These are phyloP conservation scores for Fragaria nilgerrensis DNA, from an alignment of 306 rosid genomes.

Conservation along the genomic window DNA sequence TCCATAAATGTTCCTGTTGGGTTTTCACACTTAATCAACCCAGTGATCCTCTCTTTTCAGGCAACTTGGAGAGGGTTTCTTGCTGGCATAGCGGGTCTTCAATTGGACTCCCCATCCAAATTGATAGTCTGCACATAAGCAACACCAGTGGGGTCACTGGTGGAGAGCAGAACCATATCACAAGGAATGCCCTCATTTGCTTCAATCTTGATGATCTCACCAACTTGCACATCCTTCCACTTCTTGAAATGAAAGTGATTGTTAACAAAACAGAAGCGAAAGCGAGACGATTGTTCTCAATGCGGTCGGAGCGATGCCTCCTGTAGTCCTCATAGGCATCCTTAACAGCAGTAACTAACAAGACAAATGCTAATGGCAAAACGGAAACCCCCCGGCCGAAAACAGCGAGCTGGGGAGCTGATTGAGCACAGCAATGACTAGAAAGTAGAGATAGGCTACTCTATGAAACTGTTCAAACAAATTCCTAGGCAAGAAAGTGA, in stretches of 20 bases:
- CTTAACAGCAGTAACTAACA: constrained; percentile 84
- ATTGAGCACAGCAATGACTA: constrained; percentile 79
- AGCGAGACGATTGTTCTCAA: constrained; percentile 83
- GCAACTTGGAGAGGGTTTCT: constrained; percentile 69
- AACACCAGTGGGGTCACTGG: constrained; percentile 93
- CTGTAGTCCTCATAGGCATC: constrained; percentile 90
- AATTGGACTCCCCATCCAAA: constrained; percentile 96
- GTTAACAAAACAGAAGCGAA: constrained; percentile 62
- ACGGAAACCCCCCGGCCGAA: constrained; percentile 81
- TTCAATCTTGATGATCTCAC: constrained; percentile 67
- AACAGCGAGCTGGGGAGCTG: constrained; percentile 92
- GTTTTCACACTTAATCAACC: constrained; percentile 86
- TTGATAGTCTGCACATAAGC: constrained; percentile 89
- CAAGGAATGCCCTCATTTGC: constrained; percentile 79
- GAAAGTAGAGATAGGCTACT: constrained; percentile 90
- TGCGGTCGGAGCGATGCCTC: constrained; percentile 74
- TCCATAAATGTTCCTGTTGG: constrained; percentile 92
- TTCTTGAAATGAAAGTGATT: constrained; percentile 49
- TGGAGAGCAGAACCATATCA: constrained; percentile 87
- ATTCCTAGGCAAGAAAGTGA: constrained; percentile 83
- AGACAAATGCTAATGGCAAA: constrained; percentile 77
- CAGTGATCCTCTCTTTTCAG: constrained; percentile 48
- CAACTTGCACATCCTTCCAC: constrained; percentile 77
- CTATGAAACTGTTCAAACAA: constrained; percentile 94
- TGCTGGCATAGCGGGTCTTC: constrained; percentile 90